phyloP scores from a whole-genome alignment of 2,329 filamentous ascomycete genomes.

The Lasiodiplodia hormozganensis region DNA sequence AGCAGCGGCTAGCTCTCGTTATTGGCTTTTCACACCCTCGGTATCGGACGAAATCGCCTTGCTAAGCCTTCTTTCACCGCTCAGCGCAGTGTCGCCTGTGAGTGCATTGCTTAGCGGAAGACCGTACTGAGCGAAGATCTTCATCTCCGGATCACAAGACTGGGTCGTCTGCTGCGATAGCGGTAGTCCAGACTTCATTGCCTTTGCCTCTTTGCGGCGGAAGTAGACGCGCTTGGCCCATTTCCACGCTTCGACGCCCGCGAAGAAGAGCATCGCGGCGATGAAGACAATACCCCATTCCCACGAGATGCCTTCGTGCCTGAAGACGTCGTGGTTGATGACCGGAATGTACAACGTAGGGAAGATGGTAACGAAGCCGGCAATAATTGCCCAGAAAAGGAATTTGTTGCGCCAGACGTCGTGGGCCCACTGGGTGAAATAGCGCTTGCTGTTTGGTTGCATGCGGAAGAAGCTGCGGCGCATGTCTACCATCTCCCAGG shows the following conservation, averaged over 20 bases:
- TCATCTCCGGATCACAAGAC: neutral
- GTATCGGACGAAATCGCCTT: constrained; percentile 1
- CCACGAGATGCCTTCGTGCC: constrained; percentile 70
- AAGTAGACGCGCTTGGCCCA: constrained; percentile 64
- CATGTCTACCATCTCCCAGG: constrained; percentile 57
- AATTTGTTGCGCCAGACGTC: constrained; percentile 77
- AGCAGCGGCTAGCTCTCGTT: constrained; percentile 16
- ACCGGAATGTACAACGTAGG: constrained; percentile 69
- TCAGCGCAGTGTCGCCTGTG: neutral
- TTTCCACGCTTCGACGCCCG: constrained; percentile 71
- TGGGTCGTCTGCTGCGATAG: neutral
- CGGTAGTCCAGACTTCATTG: neutral
- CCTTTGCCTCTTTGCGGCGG: constrained; percentile 29
- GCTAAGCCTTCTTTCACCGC: neutral
- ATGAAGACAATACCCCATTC: constrained; percentile 74
- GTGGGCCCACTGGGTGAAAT: constrained; percentile 63
- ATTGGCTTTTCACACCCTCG: neutral
- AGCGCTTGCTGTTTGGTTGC: constrained; percentile 47
- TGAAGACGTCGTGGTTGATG: constrained; percentile 70
- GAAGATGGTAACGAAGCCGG: constrained; percentile 55
- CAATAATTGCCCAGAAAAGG: constrained; percentile 54
- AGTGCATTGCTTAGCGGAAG: neutral
- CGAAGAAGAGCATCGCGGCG: constrained; percentile 66
- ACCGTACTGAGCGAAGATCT: neutral
- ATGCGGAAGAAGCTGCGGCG: constrained; percentile 55